Conservation (phyloP, 257 asterid genomes). For the Salvia splendens region DNA sequence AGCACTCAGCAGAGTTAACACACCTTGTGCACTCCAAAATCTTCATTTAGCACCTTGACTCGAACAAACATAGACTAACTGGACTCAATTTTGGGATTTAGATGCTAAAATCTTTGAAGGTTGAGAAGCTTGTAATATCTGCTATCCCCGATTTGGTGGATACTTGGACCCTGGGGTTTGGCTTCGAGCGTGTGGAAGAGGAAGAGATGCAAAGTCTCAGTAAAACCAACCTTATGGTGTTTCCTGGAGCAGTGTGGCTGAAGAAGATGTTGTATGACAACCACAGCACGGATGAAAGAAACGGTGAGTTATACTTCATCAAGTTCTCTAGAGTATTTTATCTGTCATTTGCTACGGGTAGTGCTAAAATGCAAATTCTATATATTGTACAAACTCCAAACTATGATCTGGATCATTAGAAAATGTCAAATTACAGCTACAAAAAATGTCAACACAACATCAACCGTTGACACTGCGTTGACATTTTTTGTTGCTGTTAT, state of each 20-base stretch:
- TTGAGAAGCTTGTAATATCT: conserved; percentile 78
- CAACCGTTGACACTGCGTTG: no score
- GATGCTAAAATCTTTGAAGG: conserved; percentile 79
- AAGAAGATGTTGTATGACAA: conserved; percentile 55
- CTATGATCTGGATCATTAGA: no score
- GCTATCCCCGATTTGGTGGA: conserved; percentile 83
- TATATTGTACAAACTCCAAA: no score
- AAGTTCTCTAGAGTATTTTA: conserved; percentile 15
- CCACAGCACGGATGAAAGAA: conserved; percentile 30
- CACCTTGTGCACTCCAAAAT: background rate
- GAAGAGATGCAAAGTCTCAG: conserved; percentile 64
- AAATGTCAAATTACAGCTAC: no score
- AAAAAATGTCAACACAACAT: no score
- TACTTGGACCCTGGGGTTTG: conserved; percentile 93
- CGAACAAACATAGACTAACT: conserved; percentile 28
- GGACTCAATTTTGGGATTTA: conserved; percentile 35
- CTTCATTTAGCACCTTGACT: background rate
- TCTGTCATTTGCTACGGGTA: background rate
- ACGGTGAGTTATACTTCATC: conserved; percentile 40
- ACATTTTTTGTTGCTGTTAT: no score
- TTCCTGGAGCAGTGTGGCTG: conserved; percentile 88
- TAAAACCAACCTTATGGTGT: conserved; percentile 79
- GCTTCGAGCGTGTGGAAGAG: conserved; percentile 73
- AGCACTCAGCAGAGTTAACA: background rate
- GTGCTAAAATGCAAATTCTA: no score